Evolutionary conservation across 1,139 yeast species (phyloP), one percentile per base, ranked within the genome.

Genomic region (Pichia sorboxylosa): DNA sequence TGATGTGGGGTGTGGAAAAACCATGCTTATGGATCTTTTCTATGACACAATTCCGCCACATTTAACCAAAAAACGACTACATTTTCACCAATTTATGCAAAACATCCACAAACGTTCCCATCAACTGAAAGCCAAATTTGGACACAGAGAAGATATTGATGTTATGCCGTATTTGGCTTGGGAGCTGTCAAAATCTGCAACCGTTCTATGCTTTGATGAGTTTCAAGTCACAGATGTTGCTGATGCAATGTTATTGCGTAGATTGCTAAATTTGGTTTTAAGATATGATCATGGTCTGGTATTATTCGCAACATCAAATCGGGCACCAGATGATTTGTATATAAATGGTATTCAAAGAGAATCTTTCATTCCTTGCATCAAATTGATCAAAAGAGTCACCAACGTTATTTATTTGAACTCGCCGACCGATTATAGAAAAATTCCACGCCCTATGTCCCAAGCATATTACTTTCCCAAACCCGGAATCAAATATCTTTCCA

Each of bases 41-140:
- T 90, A 85, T 57, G 63, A 71, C 16, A 83, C 95, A 0, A 66
- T 90, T 13, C 96, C 97, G 0, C 33, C 54, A 1, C 84, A 79
- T 51, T 59, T 90, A 38, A 68, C 90, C 17, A 85, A 84, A 48
- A 69, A 64, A 46, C 64, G 98, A 41, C 64, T 87, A 30, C 98
- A 90, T 58, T 90, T 90, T 65, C 98, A 90, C 56, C 94, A 85
- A 45, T 90, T 90, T 55, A 90, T 90, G 96, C 97, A 90, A 54
- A 73, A 77, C 47, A 69, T 90, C 30, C 98, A 90, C 57, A 83
- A 83, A 49, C 64, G 95, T 47, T 69, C 84, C 1, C 95, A 85
- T 53, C 78, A 75, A 48, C 65, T 90, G 33, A 79, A 80, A 43
- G 44, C 60, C 18, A 59, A 66, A 40, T 73, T 77, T 50, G 75